Percentiles rank a stretch among this genome's conserved stretches.
These are phyloP conservation scores for Tephrocybe rancida DNA, from an alignment of 768 basidiomycete species.

Conservation along the genomic window DNA sequence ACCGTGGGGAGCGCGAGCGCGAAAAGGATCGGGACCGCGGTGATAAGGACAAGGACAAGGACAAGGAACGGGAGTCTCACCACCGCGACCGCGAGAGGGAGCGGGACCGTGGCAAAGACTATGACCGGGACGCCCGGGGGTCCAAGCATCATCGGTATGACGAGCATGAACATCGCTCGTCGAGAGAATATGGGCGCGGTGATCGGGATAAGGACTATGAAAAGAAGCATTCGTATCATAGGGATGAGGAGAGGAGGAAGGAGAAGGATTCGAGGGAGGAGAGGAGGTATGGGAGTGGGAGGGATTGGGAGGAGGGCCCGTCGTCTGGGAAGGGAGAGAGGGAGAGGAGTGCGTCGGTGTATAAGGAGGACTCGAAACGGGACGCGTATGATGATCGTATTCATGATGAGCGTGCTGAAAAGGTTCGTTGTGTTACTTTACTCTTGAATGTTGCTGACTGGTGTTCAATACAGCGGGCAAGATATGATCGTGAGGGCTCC, in stretches of 20 bases:
- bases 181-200: slow-evolving; percentile 39
- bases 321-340: slow-evolving; percentile 28
- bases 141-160: slow-evolving; percentile 53
- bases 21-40: slow-evolving; percentile 38
- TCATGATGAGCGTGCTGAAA: slow-evolving; percentile 63
- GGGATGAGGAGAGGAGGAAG: slow-evolving; percentile 58
- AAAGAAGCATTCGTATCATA: slow-evolving; percentile 44
- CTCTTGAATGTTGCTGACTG: slow-evolving; percentile 12
- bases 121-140: slow-evolving; percentile 39
- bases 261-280: slow-evolving; percentile 49
- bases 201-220: slow-evolving; percentile 43
- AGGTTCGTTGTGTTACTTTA: slow-evolving; percentile 45
- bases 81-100: slow-evolving; percentile 34
- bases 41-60: slow-evolving; percentile 30
- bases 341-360: slow-evolving; percentile 36
- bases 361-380: slow-evolving; percentile 52
- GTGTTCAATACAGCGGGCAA: slow-evolving; percentile 44
- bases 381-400: slow-evolving; percentile 49
- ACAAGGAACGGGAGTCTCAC: too few relatives aligned
- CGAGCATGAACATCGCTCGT: slow-evolving; percentile 45
- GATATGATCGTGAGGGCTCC: slow-evolving; percentile 51
- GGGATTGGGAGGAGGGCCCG: slow-evolving; percentile 51
- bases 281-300: slow-evolving; percentile 32
- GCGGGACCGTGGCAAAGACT: slow-evolving; percentile 30
- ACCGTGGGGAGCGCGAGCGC: slow-evolving; percentile 39